Base-by-base conservation (phyloP, 1,139 yeast species). In the Kluyveromyces sp. region DNA sequence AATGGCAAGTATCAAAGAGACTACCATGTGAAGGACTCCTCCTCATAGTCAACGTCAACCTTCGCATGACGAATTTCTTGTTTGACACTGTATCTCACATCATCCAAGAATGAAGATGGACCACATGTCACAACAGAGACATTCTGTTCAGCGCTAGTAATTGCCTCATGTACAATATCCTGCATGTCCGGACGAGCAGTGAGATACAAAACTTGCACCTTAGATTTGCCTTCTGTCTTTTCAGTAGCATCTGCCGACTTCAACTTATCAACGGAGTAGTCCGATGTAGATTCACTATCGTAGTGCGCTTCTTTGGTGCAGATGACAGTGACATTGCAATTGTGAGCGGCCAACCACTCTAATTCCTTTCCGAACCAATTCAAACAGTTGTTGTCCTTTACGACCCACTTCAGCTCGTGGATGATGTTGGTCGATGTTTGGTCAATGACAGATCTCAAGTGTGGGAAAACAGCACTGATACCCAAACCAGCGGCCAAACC, bases 171-270 rank as follows among this genome's bases (percentile, higher is more conserved):
- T 2, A 76, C 65, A 13, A 75, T 46, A 1, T 50, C 54, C 3
- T 55, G 50, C 22, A 77, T 49, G 42, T 70, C 61, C 2, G 81
- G 81, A 46, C 77, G 67, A 11, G 64, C 67, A 29, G 66, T 66
- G 39, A 67, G 50, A 6, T 44, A 36, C 11, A 40, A 36, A 7
- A 55, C 41, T 20, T 40, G 34, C 9, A 50, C 20, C 4, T 37
- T 30, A 4, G 40, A 30, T 9, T 7, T 20, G 19, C 28, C 18
- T 17, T 16, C 17, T 28, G 6, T 42, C 34, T 16, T 12, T 9
- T 22, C 26, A 22, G 26, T 9, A 22, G 6, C 26, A 22, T 9
- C 9, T 22, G 26, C 6, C 6, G 9, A 6, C 26, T 22, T 22
- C 26, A 22, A 6, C 9, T 22, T 22, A 22, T 22, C 26, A 22